Evolutionary conservation across 2,329 filamentous ascomycete species (phyloP).

Genomic region (Penicillium sp.): DNA sequence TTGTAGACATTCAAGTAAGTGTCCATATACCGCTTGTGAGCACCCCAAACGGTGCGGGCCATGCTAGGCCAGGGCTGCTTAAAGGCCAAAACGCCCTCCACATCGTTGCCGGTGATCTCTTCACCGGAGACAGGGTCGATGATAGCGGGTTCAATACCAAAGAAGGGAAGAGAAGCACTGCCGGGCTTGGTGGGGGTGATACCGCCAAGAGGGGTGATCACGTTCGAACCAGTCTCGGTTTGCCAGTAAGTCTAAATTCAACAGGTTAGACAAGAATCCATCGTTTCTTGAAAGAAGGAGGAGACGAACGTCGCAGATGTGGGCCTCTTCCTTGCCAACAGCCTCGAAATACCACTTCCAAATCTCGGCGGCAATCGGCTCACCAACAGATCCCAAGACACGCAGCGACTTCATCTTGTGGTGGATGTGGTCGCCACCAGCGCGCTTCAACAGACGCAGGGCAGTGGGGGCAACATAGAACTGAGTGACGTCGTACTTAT

Average conservation of each 20-base stretch:
- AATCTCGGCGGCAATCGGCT: slow-evolving; percentile 94
- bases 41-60: slow-evolving; percentile 95
- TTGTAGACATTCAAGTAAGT: slow-evolving; percentile 97
- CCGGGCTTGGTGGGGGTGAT: slow-evolving; percentile 96
- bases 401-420: slow-evolving; percentile 83
- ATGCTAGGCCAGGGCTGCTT: slow-evolving; percentile 99
- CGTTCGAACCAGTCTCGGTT: slow-evolving; percentile 95
- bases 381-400: slow-evolving; percentile 89
- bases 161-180: slow-evolving; percentile 93
- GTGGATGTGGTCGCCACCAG: slow-evolving; percentile 87
- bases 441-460: slow-evolving; percentile 86
- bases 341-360: slow-evolving; percentile 99
- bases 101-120: slow-evolving; percentile 91
- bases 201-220: slow-evolving; percentile 88
- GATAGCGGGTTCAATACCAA: slow-evolving; percentile 95
- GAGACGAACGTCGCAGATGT: slow-evolving; percentile 84
- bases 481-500: slow-evolving; percentile 89
- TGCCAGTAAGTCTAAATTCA: slow-evolving; percentile 89
- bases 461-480: slow-evolving; percentile 98
- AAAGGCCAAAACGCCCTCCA: slow-evolving; percentile 93
- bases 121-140: slow-evolving; percentile 94
- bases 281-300: neutral
- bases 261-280: slow-evolving; percentile 6
- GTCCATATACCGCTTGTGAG: slow-evolving; percentile 98
- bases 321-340: slow-evolving; percentile 87